A percentile compares a stretch with the other conserved stretches of the same genome.
Conservation (phyloP, 2,329 filamentous ascomycete species). For the Exserohilum turcica region DNA sequence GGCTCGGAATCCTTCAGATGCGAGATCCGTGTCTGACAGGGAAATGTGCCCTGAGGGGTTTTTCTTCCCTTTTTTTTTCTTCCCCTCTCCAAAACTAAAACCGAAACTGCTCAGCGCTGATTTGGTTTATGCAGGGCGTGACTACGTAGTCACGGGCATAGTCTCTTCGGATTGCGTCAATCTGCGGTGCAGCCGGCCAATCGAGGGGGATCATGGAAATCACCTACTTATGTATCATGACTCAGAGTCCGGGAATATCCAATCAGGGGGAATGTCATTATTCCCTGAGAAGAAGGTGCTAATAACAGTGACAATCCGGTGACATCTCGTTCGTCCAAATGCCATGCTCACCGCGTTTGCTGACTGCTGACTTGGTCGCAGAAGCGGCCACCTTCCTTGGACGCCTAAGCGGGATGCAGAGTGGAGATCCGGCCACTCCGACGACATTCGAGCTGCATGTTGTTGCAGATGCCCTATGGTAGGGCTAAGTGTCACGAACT, state of each 20-base stretch:
- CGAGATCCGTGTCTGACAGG: background rate
- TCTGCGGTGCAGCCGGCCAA: background rate
- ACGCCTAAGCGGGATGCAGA: conserved; percentile 5
- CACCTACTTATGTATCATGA: background rate
- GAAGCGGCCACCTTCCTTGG: conserved; percentile 1
- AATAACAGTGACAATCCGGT: background rate
- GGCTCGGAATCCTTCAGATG: background rate
- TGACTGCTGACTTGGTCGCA: background rate
- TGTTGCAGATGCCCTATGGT: background rate
- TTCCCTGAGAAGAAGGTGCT: background rate
- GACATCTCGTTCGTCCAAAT: background rate
- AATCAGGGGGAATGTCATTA: background rate
- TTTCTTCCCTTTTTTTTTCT: background rate
- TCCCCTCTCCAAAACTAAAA: background rate
- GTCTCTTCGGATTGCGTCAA: no score
- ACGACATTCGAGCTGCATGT: background rate
- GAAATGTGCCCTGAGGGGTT: background rate
- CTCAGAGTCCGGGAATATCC: background rate
- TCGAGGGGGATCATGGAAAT: background rate
- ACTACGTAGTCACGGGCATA: no score
- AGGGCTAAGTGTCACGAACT: background rate
- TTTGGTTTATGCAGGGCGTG: no score
- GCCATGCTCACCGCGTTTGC: conserved; percentile 1
- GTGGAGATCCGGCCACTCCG: conserved; percentile 10
- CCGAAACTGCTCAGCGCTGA: no score